These are phyloP conservation scores for Epicoccum sorghinum DNA, from an alignment of 2,329 filamentous ascomycete genomes.

Conservation along the genomic window DNA sequence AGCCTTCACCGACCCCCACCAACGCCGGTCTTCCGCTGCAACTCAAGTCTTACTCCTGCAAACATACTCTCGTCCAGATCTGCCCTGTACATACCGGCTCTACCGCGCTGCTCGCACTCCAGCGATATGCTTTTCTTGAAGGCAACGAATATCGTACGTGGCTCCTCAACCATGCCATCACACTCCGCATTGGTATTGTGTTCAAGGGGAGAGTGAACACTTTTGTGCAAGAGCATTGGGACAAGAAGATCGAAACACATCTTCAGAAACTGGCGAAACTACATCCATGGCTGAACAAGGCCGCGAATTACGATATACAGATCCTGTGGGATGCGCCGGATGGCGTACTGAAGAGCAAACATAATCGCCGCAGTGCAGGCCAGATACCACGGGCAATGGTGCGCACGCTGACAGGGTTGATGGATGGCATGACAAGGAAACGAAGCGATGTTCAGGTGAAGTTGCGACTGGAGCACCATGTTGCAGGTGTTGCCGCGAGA, in stretches of 20 bases:
- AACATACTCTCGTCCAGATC: constrained; percentile 34
- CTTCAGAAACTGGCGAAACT: constrained; percentile 32
- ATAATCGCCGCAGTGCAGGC: constrained; percentile 23
- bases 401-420: constrained; percentile 20
- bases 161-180: constrained; percentile 27
- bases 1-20: constrained; percentile 5
- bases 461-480: constrained; percentile 19
- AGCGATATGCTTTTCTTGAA: constrained; percentile 27
- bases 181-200: constrained; percentile 28
- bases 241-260: constrained; percentile 28
- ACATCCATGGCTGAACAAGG: constrained; percentile 34
- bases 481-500: constrained; percentile 17
- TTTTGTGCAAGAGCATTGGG: constrained; percentile 38
- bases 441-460: constrained; percentile 21
- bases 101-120: constrained; percentile 28
- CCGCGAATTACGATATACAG: constrained; percentile 29
- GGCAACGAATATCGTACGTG: constrained; percentile 33
- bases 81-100: constrained; percentile 31
- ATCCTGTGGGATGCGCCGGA: constrained; percentile 33
- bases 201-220: constrained; percentile 37
- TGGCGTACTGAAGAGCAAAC: constrained; percentile 20
- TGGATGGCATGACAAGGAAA: constrained; percentile 23
- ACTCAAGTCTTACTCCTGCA: constrained; percentile 31
- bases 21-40: constrained; percentile 26
- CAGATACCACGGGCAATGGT: constrained; percentile 28